phyloP scores from a whole-genome alignment of 2,329 filamentous ascomycete genomes.

The Trichoderma pleuroti region DNA sequence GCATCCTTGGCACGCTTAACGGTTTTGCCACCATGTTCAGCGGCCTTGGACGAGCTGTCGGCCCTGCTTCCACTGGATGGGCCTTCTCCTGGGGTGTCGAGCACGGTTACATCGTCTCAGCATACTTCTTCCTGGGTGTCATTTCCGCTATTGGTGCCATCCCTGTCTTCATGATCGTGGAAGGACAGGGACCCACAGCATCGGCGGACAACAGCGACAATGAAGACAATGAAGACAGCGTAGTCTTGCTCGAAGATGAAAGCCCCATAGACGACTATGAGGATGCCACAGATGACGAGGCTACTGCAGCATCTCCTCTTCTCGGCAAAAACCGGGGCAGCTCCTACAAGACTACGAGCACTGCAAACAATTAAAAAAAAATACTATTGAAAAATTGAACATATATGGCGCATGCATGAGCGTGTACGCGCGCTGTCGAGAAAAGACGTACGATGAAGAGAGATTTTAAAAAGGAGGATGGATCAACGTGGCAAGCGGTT shows the following conservation, averaged over 20 bases:
- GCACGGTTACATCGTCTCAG: conserved; percentile 69
- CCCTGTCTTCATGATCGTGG: conserved; percentile 69
- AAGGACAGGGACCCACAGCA: conserved; percentile 64
- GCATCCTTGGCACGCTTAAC: conserved; percentile 81
- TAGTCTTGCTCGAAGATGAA: conserved; percentile 25
- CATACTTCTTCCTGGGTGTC: conserved; percentile 74
- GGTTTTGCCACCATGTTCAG: conserved; percentile 82
- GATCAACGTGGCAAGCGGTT: conserved; percentile 3
- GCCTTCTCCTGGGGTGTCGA: conserved; percentile 75
- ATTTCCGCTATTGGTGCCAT: conserved; percentile 64
- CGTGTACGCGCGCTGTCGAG: background rate
- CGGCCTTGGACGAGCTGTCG: conserved; percentile 73
- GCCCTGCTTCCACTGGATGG: conserved; percentile 70
- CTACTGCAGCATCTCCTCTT: conserved; percentile 22
- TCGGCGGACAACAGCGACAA: conserved; percentile 33
- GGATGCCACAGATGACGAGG: conserved; percentile 20
- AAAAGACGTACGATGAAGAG: background rate
- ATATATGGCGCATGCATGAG: background rate
- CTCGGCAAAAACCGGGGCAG: conserved; percentile 6
- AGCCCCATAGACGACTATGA: conserved; percentile 25
- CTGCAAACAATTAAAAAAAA: conserved; percentile 8
- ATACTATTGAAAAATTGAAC: background rate
- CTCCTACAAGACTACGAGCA: background rate
- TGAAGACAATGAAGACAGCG: conserved; percentile 32
- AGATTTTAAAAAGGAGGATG: background rate